Conservation (phyloP, 176 grass and related monocot genomes). For the Themeda triandra region DNA sequence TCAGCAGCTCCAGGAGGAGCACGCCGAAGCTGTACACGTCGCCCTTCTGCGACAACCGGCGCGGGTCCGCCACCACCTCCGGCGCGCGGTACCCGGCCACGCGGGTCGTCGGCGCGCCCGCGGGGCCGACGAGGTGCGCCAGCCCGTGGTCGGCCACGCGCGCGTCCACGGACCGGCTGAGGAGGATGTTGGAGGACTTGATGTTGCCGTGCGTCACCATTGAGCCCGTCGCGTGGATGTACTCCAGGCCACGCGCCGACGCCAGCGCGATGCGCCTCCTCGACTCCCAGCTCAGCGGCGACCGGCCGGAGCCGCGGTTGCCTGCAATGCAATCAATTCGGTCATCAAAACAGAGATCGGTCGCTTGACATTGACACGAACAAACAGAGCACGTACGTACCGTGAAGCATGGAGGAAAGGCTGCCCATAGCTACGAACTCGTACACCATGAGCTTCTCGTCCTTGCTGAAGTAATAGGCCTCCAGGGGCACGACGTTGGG, state of each 20-base stretch:
- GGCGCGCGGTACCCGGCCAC: conserved; percentile 64
- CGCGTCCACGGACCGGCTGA: conserved; percentile 49
- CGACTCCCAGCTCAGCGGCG: conserved; percentile 60
- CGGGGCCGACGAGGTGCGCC: conserved; percentile 51
- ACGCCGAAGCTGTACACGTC: conserved; percentile 88
- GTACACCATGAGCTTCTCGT: conserved; percentile 83
- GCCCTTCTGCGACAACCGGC: conserved; percentile 50
- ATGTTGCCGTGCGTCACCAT: conserved; percentile 66
- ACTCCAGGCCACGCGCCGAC: conserved; percentile 63
- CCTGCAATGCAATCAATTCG: conserved; percentile 23
- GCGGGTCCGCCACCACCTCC: conserved; percentile 57
- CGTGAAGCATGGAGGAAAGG: conserved; percentile 77
- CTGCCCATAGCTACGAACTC: conserved; percentile 66
- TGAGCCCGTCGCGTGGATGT: conserved; percentile 73
- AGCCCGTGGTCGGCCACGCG: conserved; percentile 70
- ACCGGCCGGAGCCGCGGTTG: conserved; percentile 54
- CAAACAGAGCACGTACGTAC: conserved; percentile 18
- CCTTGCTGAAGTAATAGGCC: conserved; percentile 77
- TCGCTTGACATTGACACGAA: not conserved
- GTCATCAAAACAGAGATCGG: not conserved
- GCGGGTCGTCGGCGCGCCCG: conserved; percentile 39
- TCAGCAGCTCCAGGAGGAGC: conserved; percentile 70
- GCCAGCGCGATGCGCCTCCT: conserved; percentile 58
- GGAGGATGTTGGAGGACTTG: conserved; percentile 73
- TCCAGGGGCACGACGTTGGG: conserved; percentile 68